Base-by-base conservation (phyloP, 2,329 filamentous ascomycete genomes). In the Sporothrix phasma region DNA sequence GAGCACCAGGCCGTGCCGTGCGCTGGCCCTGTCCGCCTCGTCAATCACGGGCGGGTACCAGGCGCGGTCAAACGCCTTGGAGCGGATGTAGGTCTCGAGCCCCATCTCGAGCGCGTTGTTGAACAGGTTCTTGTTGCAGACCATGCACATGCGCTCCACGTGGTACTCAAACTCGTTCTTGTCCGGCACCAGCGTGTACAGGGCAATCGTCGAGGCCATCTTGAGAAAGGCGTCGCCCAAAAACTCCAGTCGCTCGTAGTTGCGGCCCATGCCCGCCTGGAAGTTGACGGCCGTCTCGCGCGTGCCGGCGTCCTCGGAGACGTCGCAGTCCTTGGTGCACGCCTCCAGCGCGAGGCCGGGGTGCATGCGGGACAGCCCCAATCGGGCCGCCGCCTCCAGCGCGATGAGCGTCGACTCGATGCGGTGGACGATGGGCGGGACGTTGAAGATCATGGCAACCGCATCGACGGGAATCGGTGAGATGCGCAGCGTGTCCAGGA, bases 191-290 rank as follows among this genome's bases (percentile, higher is more conserved):
- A 86, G 81, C 0, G 88, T 88, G 72, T 89, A 97, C 0, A 96
- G 79, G 0, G 92, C 87, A 62, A 99, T 92, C 0, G 92, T 93
- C 0, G 93, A 97, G 11, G 90, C 90, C 87, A 97, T 93, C 75
- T 99, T 99, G 65, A 99, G 80, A 71, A 97, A 96, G 39, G 88
- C 89, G 73, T 99, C 94, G 0, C 94, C 94, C 2, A 97, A 80
- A 66, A 97, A 96, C 71, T 99, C 94, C 0, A 97, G 81, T 13
- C 94, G 84, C 74, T 99, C 94, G 70, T 99, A 99, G 69, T 97
- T 97, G 45, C 87, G 88, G 1, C 92, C 91, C 91, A 96, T 96
- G 2, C 92, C 92, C 56, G 83, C 79, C 69, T 92, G 89, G 54
- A 92, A 86, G 69, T 92, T 89, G 61, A 90, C 75, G 45, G 88